phyloP scores from a whole-genome alignment of 345 rosid species.

The Eucalyptus tenuipes region DNA sequence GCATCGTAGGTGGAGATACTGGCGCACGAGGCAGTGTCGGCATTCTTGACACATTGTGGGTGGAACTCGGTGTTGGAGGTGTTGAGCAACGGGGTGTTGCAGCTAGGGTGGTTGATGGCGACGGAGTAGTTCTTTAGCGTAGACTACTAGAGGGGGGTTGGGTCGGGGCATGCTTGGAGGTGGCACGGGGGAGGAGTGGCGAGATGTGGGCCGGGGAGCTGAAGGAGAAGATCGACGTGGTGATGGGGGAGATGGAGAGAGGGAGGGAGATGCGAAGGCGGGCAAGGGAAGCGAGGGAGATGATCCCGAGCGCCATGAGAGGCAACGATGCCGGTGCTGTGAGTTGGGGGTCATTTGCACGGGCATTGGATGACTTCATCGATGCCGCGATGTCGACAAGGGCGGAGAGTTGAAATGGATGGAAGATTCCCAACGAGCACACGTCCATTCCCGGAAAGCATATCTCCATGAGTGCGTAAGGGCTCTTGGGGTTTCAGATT shows the following conservation, averaged over 20 bases:
- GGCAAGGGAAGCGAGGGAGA: constrained; percentile 16
- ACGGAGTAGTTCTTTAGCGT: constrained; percentile 64
- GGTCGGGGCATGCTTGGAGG: constrained; percentile 46
- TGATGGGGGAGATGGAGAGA: constrained; percentile 33
- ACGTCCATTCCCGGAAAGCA: not conserved
- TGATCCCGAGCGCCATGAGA: constrained; percentile 16
- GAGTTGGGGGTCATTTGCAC: constrained; percentile 1
- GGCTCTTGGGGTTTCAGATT: not conserved
- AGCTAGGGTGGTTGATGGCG: constrained; percentile 73
- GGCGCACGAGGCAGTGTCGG: constrained; percentile 33
- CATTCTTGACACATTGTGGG: constrained; percentile 66
- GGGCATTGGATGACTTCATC: constrained; percentile 25
- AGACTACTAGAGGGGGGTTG: constrained; percentile 28
- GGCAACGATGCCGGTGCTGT: not conserved
- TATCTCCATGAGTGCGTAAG: not conserved
- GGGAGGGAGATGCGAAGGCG: constrained; percentile 32
- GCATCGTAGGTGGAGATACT: constrained; percentile 60
- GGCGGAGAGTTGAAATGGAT: not conserved
- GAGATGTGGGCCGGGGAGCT: constrained; percentile 23
- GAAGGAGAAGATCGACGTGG: constrained; percentile 26
- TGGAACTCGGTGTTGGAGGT: constrained; percentile 72
- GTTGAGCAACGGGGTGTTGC: constrained; percentile 47
- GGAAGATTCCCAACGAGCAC: not conserved
- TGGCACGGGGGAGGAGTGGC: constrained; percentile 50
- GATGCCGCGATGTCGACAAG: constrained; percentile 4